Evolutionary conservation across 1,284 basidiomycete species (phyloP).

Genomic region (Fomitopsis betulina): DNA sequence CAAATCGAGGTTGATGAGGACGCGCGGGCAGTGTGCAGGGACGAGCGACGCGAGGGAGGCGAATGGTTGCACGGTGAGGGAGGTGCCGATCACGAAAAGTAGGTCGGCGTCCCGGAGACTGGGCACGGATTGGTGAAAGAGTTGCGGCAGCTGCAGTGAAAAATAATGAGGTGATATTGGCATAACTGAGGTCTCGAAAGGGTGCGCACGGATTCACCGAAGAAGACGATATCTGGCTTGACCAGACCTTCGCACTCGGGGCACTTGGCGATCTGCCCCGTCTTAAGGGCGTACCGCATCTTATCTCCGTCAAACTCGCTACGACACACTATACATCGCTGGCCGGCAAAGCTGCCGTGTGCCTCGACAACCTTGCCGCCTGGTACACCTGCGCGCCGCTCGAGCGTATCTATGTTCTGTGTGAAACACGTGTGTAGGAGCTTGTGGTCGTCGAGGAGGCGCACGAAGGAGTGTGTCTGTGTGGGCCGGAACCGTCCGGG

Average conservation of each 20-base stretch:
- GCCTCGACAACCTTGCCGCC: conserved; percentile 82
- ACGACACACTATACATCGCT: conserved; percentile 75
- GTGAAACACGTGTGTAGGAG: conserved; percentile 79
- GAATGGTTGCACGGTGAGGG: conserved; percentile 78
- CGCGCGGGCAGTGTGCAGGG: conserved; percentile 51
- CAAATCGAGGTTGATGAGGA: conserved; percentile 64
- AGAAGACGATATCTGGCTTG: conserved; percentile 95
- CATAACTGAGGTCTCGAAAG: not conserved
- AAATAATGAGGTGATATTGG: not conserved
- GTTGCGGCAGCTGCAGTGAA: conserved; percentile 46
- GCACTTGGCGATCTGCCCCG: conserved; percentile 63
- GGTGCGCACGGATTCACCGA: conserved; percentile 69
- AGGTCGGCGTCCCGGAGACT: conserved; percentile 69
- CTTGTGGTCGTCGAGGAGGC: conserved; percentile 61
- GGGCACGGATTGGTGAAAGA: conserved; percentile 47
- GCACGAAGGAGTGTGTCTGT: conserved; percentile 86
- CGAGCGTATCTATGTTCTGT: conserved; percentile 92
- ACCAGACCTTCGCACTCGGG: conserved; percentile 66
- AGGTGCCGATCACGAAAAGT: conserved; percentile 91
- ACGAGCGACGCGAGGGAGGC: conserved; percentile 57
- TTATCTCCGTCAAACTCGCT: conserved; percentile 58
- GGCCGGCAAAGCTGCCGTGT: conserved; percentile 86
- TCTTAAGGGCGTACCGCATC: conserved; percentile 57
- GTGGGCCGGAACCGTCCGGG: conserved; percentile 87
- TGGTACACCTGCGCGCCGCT: conserved; percentile 80